Evolutionary conservation across 257 asterid genomes (phyloP).

Genomic region (Salvia hispanica): DNA sequence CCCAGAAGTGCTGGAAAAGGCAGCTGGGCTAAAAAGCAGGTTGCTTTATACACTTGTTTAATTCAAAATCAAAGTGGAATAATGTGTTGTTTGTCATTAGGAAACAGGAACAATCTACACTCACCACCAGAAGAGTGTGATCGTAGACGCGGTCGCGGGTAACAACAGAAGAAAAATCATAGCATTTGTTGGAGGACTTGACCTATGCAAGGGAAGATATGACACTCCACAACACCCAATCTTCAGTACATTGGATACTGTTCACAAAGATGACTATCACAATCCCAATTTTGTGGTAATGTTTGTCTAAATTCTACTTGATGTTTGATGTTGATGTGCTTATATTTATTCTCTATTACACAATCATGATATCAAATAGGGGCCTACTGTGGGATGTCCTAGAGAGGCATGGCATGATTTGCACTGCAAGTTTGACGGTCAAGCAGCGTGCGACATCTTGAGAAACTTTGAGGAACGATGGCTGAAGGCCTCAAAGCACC

Average conservation of each 20-base stretch:
- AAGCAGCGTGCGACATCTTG: constrained; percentile 81
- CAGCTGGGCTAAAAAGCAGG: constrained; percentile 79
- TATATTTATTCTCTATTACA: background rate
- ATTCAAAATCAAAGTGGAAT: background rate
- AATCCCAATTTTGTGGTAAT: constrained; percentile 82
- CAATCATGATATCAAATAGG: constrained; percentile 44
- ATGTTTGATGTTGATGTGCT: background rate
- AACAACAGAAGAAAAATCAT: constrained; percentile 56
- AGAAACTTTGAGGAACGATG: constrained; percentile 91
- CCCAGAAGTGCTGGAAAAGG: constrained; percentile 91
- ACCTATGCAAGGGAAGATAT: constrained; percentile 86
- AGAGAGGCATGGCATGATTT: constrained; percentile 98
- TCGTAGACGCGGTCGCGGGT: constrained; percentile 71
- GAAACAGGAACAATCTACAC: constrained; percentile 93
- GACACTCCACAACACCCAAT: constrained; percentile 78
- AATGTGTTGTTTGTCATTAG: constrained; percentile 41
- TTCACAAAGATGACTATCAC: constrained; percentile 85
- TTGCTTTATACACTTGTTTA: constrained; percentile 7
- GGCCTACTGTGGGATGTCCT: constrained; percentile 68
- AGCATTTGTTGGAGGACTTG: constrained; percentile 93
- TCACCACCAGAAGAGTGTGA: constrained; percentile 91
- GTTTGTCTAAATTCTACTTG: background rate
- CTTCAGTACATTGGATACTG: constrained; percentile 61
- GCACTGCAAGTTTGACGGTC: constrained; percentile 79
- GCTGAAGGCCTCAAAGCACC: constrained; percentile 70